phyloP scores from a whole-genome alignment of 495 filamentous ascomycete genomes.

The Penicillium subrubescens region DNA sequence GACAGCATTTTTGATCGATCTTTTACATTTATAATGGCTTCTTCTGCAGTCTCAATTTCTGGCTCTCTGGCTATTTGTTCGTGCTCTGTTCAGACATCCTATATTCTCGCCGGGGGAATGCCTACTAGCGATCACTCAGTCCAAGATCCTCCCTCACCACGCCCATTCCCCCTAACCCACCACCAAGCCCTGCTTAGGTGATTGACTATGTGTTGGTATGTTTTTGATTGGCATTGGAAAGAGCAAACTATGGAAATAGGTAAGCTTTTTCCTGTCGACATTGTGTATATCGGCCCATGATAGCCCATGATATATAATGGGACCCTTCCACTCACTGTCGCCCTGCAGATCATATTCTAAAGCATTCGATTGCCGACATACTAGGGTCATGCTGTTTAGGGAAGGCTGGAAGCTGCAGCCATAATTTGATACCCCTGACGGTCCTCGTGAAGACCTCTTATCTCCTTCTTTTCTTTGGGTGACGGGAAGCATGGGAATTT shows the following conservation, averaged over 20 bases:
- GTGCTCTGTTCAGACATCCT: neutral
- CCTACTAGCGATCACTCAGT: conserved; percentile 28
- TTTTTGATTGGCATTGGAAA: conserved; percentile 24
- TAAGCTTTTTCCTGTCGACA: neutral
- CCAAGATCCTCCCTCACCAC: conserved; percentile 43
- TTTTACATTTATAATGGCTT: conserved; percentile 11
- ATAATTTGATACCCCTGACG: conserved; percentile 7
- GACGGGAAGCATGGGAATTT: neutral
- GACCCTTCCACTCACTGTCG: neutral
- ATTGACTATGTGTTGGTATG: neutral
- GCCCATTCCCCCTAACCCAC: conserved; percentile 47
- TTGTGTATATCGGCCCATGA: neutral
- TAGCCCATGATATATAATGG: neutral
- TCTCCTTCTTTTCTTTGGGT: neutral
- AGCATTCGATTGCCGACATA: conserved; percentile 3
- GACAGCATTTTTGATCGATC: neutral
- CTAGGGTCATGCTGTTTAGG: neutral
- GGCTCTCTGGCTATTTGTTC: neutral
- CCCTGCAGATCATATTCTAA: conserved; percentile 1
- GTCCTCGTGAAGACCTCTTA: neutral
- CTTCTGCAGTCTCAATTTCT: neutral
- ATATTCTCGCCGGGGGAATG: conserved; percentile 10
- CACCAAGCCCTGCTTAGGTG: conserved; percentile 44
- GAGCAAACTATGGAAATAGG: conserved; percentile 18
- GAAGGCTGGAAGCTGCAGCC: neutral